Evolutionary conservation across 2,329 filamentous ascomycete genomes (phyloP).

Genomic region (Aspergillus aculeatinus): DNA sequence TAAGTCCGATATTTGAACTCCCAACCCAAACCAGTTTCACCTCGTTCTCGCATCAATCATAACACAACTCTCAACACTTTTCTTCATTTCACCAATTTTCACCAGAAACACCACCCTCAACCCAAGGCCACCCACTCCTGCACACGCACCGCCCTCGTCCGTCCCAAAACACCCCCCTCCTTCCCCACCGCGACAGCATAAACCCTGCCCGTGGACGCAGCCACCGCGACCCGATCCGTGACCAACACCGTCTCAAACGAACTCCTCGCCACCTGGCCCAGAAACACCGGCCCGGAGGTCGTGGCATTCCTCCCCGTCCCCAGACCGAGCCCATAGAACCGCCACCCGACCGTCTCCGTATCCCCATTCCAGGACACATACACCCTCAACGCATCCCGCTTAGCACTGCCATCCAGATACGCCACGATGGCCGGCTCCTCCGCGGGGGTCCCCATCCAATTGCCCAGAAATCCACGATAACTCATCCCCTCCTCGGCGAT

Average conservation of each 20-base stretch:
- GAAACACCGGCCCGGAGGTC: neutral
- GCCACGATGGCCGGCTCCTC: constrained; percentile 41
- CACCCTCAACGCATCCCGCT: constrained; percentile 16
- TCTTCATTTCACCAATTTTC: too few relatives aligned
- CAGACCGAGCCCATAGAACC: constrained; percentile 42
- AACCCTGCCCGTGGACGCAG: neutral
- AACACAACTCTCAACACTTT: too few relatives aligned
- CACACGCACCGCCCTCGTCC: neutral
- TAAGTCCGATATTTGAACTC: too few relatives aligned
- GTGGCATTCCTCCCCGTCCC: neutral
- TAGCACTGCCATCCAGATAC: constrained; percentile 17
- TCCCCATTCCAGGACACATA: constrained; percentile 59
- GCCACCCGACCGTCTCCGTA: constrained; percentile 50
- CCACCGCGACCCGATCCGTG: neutral
- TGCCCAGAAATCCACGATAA: constrained; percentile 41
- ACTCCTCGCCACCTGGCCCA: neutral
- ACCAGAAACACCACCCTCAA: neutral
- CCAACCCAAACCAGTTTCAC: too few relatives aligned
- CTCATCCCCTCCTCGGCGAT: constrained; percentile 37
- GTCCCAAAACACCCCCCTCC: neutral
- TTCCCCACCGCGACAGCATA: neutral
- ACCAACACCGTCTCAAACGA: constrained; percentile 1
- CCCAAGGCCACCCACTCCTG: neutral
- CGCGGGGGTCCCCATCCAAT: constrained; percentile 40
- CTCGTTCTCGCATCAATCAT: too few relatives aligned